These are phyloP conservation scores for Coniella vitis DNA, from an alignment of 2,329 filamentous ascomycete species.

Conservation along the genomic window DNA sequence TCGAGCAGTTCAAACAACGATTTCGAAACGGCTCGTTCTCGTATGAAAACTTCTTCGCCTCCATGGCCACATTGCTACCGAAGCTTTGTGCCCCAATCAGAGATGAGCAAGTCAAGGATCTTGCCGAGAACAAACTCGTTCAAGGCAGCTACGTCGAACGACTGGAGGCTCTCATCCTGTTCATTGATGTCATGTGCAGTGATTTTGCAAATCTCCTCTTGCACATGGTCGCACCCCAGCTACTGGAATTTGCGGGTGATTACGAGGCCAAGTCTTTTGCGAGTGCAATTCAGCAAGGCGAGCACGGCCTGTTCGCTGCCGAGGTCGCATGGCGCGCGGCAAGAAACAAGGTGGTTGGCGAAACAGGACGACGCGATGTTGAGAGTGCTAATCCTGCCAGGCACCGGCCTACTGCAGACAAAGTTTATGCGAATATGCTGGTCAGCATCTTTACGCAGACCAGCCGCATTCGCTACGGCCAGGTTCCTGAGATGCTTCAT, in stretches of 20 bases:
- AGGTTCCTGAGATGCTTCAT: slow-evolving; percentile 66
- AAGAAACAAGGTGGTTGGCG: slow-evolving; percentile 55
- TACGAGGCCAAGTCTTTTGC: slow-evolving; percentile 72
- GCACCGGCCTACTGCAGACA: slow-evolving; percentile 58
- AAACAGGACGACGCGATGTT: slow-evolving; percentile 62
- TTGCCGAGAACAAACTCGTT: slow-evolving; percentile 55
- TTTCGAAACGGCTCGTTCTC: slow-evolving; percentile 69
- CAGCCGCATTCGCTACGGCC: slow-evolving; percentile 42
- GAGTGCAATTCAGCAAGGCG: slow-evolving; percentile 52
- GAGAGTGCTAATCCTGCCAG: slow-evolving; percentile 57
- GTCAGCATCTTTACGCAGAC: slow-evolving; percentile 69
- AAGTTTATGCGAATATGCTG: slow-evolving; percentile 69
- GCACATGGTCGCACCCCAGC: slow-evolving; percentile 61
- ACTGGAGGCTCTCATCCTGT: slow-evolving; percentile 65
- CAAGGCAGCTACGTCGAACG: slow-evolving; percentile 65
- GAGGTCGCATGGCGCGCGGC: slow-evolving; percentile 61
- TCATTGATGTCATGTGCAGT: slow-evolving; percentile 70
- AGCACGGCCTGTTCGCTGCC: slow-evolving; percentile 50
- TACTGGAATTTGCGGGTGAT: slow-evolving; percentile 62
- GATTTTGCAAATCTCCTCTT: slow-evolving; percentile 80
- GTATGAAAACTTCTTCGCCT: slow-evolving; percentile 71
- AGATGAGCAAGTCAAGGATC: slow-evolving; percentile 66
- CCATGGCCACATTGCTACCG: slow-evolving; percentile 68
- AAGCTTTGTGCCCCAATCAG: slow-evolving; percentile 75
- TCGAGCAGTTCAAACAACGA: slow-evolving; percentile 62